Evolutionary conservation across 2,329 filamentous ascomycete genomes (phyloP), one percentile per base, ranked within the genome.

Genomic region (Cytospora schulzeri): DNA sequence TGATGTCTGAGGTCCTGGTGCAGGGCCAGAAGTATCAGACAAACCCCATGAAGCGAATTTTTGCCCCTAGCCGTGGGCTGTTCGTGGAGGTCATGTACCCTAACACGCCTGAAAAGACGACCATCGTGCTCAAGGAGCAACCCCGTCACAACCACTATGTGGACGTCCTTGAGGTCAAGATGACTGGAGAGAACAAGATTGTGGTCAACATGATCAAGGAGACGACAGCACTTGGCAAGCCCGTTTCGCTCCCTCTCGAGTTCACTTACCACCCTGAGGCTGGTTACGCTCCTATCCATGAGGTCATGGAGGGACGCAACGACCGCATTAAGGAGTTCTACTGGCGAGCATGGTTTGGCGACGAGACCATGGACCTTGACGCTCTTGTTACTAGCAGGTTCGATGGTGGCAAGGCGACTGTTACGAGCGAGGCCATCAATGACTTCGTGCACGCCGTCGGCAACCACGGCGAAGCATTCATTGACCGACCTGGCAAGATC

Each of bases 251-350:
- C 64, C 90, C 91, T 26, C 88, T 99, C 69, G 87, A 89, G 74
- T 98, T 98, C 81, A 92, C 86, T 6, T 99, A 99, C 79, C 91
- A 93, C 75, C 95, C 95, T 2, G 94, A 98, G 78, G 90, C 92
- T 63, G 95, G 95, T 33, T 99, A 97, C 75, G 94, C 96, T n/a
- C 95, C 95, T 22, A 97, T 99, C 70, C 90, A 90, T 67, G 95
- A 99, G 78, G 91, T 98, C 68, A 99, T 99, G 95, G 87, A 93
- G 41, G 90, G 87, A 62, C 92, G 95, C 74, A 99, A 99, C 75
- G 94, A 99, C 75, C 91, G 92, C 69, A 98, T 99, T 83, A 99
- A 99, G 83, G 92, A 97, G 78, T 99, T 99, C 77, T 99, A 99
- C 84, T 99, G 96, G 88, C 89, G 89, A 71, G 89, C 96, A 69